Evolutionary conservation across 495 filamentous ascomycete genomes (phyloP).

Genomic region (Bacidia gigantensis): DNA sequence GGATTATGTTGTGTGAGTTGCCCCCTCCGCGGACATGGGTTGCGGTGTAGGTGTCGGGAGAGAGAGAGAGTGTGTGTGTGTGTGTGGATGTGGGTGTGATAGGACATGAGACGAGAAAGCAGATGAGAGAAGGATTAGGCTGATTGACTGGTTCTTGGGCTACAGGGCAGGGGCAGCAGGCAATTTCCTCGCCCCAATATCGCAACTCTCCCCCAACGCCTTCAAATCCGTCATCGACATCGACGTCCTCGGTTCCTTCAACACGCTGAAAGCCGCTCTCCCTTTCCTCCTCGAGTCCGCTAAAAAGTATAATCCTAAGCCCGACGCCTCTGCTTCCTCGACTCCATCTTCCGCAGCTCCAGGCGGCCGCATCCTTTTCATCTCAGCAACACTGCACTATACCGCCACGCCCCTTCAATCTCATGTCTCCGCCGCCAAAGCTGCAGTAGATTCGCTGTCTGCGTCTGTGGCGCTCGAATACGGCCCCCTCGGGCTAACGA

Average conservation of each 20-base stretch:
- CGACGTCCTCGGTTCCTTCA: constrained; percentile 83
- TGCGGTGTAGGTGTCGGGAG: neutral
- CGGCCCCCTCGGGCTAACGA: constrained; percentile 76
- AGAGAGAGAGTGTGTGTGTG: neutral
- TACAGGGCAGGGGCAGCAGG: constrained; percentile 81
- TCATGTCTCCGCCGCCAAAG: constrained; percentile 82
- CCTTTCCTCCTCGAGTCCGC: constrained; percentile 66
- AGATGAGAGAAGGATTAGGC: neutral
- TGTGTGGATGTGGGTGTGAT: neutral
- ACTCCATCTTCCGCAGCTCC: constrained; percentile 30
- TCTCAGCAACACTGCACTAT: constrained; percentile 85
- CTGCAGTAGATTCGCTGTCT: constrained; percentile 73
- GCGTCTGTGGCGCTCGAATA: constrained; percentile 67
- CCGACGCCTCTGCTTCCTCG: constrained; percentile 25
- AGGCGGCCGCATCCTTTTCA: constrained; percentile 75
- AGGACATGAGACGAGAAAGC: neutral
- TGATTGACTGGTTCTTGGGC: too few species aligned
- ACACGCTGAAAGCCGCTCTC: constrained; percentile 84
- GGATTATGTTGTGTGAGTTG: constrained; percentile 79
- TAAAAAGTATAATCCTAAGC: constrained; percentile 34
- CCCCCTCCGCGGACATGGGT: too few species aligned
- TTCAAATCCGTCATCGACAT: constrained; percentile 97
- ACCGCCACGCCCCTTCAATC: constrained; percentile 67
- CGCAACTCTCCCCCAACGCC: constrained; percentile 67
- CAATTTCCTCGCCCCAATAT: constrained; percentile 86